Evolutionary conservation across 768 basidiomycete genomes (phyloP).

Genomic region (Lentinula lateritia): DNA sequence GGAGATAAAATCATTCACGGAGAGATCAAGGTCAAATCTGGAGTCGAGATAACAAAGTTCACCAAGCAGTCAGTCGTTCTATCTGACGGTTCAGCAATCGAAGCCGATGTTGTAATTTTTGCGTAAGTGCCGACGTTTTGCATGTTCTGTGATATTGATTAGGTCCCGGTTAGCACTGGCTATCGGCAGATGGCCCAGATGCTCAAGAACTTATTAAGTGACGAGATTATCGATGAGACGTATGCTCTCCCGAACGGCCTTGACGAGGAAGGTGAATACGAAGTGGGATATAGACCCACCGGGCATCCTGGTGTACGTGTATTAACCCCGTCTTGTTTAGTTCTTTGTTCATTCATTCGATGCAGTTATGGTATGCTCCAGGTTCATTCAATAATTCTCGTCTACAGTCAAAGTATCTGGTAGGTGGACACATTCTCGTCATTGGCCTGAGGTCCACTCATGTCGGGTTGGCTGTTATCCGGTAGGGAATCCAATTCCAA

Average conservation of each 20-base stretch:
- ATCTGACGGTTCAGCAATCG: constrained; percentile 28
- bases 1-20: constrained; percentile 46
- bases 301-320: constrained; percentile 24
- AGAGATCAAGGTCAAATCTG: constrained; percentile 54
- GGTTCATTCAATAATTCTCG: constrained; percentile 20
- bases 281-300: constrained; percentile 21
- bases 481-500: background rate
- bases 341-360: background rate
- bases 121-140: constrained; percentile 21
- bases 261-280: constrained; percentile 24
- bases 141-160: background rate
- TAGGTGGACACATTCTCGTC: background rate
- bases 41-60: constrained; percentile 34
- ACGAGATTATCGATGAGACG: constrained; percentile 16
- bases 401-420: constrained; percentile 21
- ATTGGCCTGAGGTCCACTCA: background rate
- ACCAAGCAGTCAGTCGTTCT: constrained; percentile 29
- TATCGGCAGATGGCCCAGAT: constrained; percentile 19
- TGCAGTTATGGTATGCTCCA: constrained; percentile 21
- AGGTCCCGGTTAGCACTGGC: constrained; percentile 15
- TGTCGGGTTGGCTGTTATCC: background rate
- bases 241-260: constrained; percentile 16
- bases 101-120: constrained; percentile 41
- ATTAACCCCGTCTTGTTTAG: background rate
- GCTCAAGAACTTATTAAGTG: constrained; percentile 14